A percentile compares a stretch with the other conserved stretches of the same genome.
phyloP scores from a whole-genome alignment of 2,329 filamentous ascomycete species.

The Didymosphaeria variabile region DNA sequence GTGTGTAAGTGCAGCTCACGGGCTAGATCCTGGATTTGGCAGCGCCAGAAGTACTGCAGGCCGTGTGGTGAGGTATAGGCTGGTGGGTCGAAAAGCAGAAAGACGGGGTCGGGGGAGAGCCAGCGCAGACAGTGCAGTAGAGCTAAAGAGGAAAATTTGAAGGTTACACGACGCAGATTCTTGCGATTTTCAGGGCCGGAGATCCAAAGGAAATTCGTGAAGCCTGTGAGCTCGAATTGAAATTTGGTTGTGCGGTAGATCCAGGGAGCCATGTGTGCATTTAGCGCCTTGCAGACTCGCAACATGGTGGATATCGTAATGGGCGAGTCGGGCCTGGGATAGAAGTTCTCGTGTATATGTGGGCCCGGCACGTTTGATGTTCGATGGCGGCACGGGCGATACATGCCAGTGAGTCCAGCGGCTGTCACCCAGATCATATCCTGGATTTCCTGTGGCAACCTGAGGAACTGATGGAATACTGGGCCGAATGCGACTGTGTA shows the following conservation, averaged over 20 bases:
- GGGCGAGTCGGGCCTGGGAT: conserved; percentile 12
- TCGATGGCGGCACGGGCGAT: conserved; percentile 21
- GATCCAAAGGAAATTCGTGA: conserved; percentile 28
- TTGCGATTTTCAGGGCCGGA: conserved; percentile 33
- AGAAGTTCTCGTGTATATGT: conserved; percentile 10
- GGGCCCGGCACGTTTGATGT: conserved; percentile 1
- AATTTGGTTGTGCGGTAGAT: conserved; percentile 40
- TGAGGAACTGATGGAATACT: conserved; percentile 37
- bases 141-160: conserved; percentile 31
- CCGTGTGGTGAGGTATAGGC: conserved; percentile 27
- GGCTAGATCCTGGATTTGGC: conserved; percentile 39
- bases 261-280: conserved; percentile 29
- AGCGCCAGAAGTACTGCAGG: conserved; percentile 43
- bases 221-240: conserved; percentile 28
- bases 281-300: conserved; percentile 30
- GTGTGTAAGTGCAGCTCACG: conserved; percentile 34
- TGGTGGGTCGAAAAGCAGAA: conserved; percentile 37
- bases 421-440: conserved; percentile 37
- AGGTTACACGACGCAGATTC: conserved; percentile 32
- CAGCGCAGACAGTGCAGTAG: conserved; percentile 42
- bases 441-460: conserved; percentile 40
- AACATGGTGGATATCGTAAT: conserved; percentile 32
- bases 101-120: conserved; percentile 40
- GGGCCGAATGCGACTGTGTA: conserved; percentile 38
- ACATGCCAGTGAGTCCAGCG: conserved; percentile 25